A percentile compares a stretch with the other conserved stretches of the same genome.
phyloP scores from a whole-genome alignment of 495 filamentous ascomycete genomes.

The Talaromyces stipitatus region DNA sequence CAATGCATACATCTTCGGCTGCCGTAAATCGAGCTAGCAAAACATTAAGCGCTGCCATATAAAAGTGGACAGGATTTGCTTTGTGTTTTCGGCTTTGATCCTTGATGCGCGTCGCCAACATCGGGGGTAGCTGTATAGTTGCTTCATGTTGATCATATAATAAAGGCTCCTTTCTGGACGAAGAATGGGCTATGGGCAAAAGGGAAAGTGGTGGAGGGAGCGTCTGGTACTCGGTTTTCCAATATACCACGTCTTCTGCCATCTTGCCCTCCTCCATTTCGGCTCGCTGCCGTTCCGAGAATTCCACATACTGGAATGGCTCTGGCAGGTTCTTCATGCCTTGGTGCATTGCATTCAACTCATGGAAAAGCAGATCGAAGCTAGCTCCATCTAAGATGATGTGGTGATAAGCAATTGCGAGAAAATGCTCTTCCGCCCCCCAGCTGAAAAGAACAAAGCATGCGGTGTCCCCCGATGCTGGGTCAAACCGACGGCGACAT shows the following conservation, averaged over 20 bases:
- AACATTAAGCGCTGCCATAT: constrained; percentile 26
- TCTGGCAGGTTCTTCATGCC: constrained; percentile 8
- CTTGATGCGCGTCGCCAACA: too few species aligned
- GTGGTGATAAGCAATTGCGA: constrained; percentile 34
- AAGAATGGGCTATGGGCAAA: too few species aligned
- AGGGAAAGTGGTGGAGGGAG: too few species aligned
- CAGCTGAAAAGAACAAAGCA: constrained; percentile 18
- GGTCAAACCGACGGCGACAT: constrained; percentile 20
- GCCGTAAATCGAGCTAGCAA: constrained; percentile 20
- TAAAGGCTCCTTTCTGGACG: constrained; percentile 16
- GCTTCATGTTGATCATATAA: constrained; percentile 20
- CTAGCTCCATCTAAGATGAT: constrained; percentile 42
- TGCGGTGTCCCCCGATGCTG: constrained; percentile 24
- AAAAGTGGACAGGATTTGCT: too few species aligned
- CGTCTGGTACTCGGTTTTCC: constrained; percentile 20
- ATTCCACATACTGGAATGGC: constrained; percentile 19
- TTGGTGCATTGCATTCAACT: constrained; percentile 32
- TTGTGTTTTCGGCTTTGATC: too few species aligned
- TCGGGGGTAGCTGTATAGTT: too few species aligned
- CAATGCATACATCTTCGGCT: constrained; percentile 29
- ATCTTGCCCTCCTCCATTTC: constrained; percentile 11
- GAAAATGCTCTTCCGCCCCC: constrained; percentile 12
- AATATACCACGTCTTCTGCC: constrained; percentile 24
- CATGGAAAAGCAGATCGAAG: constrained; percentile 26
- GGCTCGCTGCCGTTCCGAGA: constrained; percentile 14